Percentiles rank a stretch among this genome's conserved stretches.
Conservation (phyloP, 495 filamentous ascomycete genomes). For the Aspergillus conjunctus region DNA sequence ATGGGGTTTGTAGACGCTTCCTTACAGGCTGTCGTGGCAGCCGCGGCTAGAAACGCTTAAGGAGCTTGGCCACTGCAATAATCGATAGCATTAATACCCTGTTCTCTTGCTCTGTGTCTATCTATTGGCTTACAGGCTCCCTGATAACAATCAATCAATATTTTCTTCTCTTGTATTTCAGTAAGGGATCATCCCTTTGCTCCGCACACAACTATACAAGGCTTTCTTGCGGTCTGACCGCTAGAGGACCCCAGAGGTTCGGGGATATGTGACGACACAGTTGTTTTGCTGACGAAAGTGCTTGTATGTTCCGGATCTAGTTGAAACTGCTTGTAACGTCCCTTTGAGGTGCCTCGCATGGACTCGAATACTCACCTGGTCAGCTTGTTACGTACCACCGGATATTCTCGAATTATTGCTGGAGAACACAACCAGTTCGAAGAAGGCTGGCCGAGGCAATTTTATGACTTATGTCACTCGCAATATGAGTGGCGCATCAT, state of each 20-base stretch:
- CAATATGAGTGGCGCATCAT: too few species aligned
- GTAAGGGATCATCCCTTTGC: background rate
- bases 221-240: background rate
- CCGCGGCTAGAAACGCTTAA: background rate
- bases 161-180: background rate
- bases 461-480: too few species aligned
- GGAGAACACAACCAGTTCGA: too few species aligned
- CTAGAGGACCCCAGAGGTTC: background rate
- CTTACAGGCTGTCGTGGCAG: background rate
- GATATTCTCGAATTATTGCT: too few species aligned
- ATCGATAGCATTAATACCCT: background rate
- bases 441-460: too few species aligned
- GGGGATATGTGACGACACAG: too few species aligned
- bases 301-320: too few species aligned
- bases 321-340: too few species aligned
- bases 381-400: too few species aligned
- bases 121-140: background rate
- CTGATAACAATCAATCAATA: background rate
- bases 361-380: too few species aligned
- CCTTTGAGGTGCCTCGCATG: too few species aligned
- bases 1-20: background rate
- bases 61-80: slow-evolving; percentile 4
- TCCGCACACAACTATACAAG: background rate
- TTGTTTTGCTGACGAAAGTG: too few species aligned
- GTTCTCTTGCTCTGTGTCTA: background rate